Evolutionary conservation across 2,329 filamentous ascomycete genomes (phyloP).

Genomic region (Hortaea sp.): DNA sequence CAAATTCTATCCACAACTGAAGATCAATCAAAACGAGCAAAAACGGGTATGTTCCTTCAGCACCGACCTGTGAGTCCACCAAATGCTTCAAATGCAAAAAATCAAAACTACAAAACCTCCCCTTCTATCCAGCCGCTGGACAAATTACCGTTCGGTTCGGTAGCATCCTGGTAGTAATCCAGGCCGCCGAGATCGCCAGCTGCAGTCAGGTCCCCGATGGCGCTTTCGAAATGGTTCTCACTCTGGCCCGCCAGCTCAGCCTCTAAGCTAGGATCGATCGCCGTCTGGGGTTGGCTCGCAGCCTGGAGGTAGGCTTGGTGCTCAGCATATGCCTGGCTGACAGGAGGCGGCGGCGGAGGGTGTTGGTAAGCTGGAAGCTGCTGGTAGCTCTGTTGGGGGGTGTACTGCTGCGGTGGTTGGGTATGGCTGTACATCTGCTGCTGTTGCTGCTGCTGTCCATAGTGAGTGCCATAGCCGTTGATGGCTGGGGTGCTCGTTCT

Average conservation of each 20-base stretch:
- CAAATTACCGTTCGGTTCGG: conserved; percentile 16
- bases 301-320: conserved; percentile 22
- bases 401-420: conserved; percentile 17
- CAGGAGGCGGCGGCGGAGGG: conserved; percentile 8
- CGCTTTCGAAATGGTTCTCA: conserved; percentile 21
- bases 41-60: too few species aligned
- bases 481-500: conserved; percentile 17
- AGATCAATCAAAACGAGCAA: too few species aligned
- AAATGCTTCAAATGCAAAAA: too few species aligned
- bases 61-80: too few species aligned
- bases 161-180: conserved; percentile 17
- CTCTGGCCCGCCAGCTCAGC: conserved; percentile 7
- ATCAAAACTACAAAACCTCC: neutral
- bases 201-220: conserved; percentile 17
- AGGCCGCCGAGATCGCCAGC: conserved; percentile 4
- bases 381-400: conserved; percentile 1
- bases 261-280: conserved; percentile 21
- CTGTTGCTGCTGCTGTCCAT: too few species aligned
- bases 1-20: too few species aligned
- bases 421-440: conserved; percentile 18
- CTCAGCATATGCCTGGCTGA: conserved; percentile 16
- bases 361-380: conserved; percentile 7
- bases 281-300: conserved; percentile 19
- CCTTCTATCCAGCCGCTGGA: conserved; percentile 8
- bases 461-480: neutral